phyloP scores from a whole-genome alignment of 306 rosid genomes.

The Acacia acuminata region DNA sequence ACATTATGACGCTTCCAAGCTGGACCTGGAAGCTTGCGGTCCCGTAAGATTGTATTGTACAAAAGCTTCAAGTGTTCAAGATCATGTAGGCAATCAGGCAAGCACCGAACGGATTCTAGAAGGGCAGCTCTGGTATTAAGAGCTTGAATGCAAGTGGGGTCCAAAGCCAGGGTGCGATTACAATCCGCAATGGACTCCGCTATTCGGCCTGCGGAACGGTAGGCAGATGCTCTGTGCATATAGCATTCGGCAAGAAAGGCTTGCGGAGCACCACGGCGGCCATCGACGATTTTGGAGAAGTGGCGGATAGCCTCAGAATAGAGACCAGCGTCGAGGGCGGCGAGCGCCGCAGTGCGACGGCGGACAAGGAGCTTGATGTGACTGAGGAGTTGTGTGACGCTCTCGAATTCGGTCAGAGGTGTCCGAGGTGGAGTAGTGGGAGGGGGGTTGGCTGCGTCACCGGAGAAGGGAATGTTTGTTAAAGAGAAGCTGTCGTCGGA shows the following conservation, averaged over 20 bases:
- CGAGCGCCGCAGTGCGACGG: conserved; percentile 79
- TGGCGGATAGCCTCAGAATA: conserved; percentile 90
- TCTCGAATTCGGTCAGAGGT: conserved; percentile 56
- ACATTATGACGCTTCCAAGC: conserved; percentile 77
- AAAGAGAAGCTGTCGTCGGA: conserved; percentile 87
- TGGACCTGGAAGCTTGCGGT: conserved; percentile 81
- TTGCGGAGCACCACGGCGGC: conserved; percentile 91
- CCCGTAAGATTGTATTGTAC: conserved; percentile 84
- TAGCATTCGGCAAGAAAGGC: conserved; percentile 92
- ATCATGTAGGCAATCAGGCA: conserved; percentile 80
- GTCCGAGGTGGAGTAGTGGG: conserved; percentile 55
- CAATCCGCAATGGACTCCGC: conserved; percentile 88
- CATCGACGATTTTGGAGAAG: conserved; percentile 77
- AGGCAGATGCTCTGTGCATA: conserved; percentile 70
- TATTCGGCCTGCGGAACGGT: conserved; percentile 62
- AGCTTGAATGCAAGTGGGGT: conserved; percentile 81
- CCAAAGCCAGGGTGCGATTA: conserved; percentile 66
- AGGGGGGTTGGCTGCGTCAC: conserved; percentile 27
- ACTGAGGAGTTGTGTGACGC: conserved; percentile 59
- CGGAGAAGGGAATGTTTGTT: conserved; percentile 39
- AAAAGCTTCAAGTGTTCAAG: conserved; percentile 81
- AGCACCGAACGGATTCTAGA: conserved; percentile 64
- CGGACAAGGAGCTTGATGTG: conserved; percentile 87
- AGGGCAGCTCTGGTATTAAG: conserved; percentile 75
- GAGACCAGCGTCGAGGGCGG: conserved; percentile 86